Evolutionary conservation across 169 alveolate species (phyloP), one percentile per base, ranked within the genome.

Genomic region (Plasmodium knowlesi): DNA sequence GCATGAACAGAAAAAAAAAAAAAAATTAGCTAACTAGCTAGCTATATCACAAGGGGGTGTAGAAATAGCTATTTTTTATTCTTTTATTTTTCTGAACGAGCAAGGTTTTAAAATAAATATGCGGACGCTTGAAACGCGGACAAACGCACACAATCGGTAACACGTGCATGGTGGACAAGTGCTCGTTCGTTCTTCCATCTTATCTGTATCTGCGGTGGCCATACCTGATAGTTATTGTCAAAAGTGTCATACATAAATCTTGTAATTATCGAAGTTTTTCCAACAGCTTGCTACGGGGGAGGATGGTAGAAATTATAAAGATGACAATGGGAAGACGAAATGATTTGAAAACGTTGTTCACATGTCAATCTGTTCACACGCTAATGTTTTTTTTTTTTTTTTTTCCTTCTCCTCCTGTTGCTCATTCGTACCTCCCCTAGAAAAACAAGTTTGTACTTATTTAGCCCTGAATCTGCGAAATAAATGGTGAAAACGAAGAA

Each of bases 181-280:
- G 53, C 19, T 22, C 12, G 39, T 82, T 82, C 76, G 19, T 34
- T 3, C 71, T 43, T n/a, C 39, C 54, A 70, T 25, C 54, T 19
- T 6, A 41, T 79, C 19, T 41, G 19, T 32, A 14, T 79, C 54
- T 79, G 32, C 70, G 28, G 22, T 79, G 43, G 37, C 22, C 82
- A 43, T 84, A 97, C 99, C 97, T 98, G 98, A 96, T 98, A 97
- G 96, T 97, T 98, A 82, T 97, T 99, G 80, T 99, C 99, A 83
- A 98, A 99, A 74, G 99, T 98, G 92, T 99, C 99, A 92, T 98
- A 98, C 98, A 99, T 98, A 96, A 99, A 98, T 37, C 99, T 97
- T 46, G 99, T 98, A 82, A 99, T 99, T 86, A 99, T 99, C 61
- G 99, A 98, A 3, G 99, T 99, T 96, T 99, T 99, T 12, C 99